These are phyloP conservation scores for Fusarium ambrosium DNA, from an alignment of 2,329 filamentous ascomycete species.

Conservation along the genomic window DNA sequence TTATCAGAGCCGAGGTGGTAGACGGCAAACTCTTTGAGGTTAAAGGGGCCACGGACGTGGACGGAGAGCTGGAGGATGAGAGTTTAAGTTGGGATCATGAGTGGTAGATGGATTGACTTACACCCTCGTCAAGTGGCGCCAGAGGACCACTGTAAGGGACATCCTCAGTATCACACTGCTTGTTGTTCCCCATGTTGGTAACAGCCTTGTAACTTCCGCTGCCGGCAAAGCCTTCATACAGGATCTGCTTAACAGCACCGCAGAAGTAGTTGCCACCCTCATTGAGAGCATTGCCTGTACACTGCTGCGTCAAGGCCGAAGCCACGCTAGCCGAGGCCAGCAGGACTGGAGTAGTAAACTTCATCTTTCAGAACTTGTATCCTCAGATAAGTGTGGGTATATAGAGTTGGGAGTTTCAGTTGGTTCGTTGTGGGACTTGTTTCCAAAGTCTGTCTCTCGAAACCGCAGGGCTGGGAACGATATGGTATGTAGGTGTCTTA, in stretches of 20 bases:
- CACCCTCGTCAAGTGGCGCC: conserved; percentile 78
- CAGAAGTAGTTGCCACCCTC: conserved; percentile 76
- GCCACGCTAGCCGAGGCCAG: conserved; percentile 49
- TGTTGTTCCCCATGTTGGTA: conserved; percentile 68
- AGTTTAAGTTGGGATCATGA: background rate
- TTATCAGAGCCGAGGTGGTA: conserved; percentile 67
- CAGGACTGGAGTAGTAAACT: conserved; percentile 44
- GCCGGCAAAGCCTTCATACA: conserved; percentile 73
- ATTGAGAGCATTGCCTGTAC: conserved; percentile 51
- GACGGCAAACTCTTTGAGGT: conserved; percentile 76
- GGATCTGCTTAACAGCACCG: conserved; percentile 73
- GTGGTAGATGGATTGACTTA: conserved; percentile 55
- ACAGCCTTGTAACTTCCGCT: conserved; percentile 75
- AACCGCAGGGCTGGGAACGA: conserved; percentile 4
- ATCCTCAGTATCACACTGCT: conserved; percentile 66
- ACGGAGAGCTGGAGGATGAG: conserved; percentile 71
- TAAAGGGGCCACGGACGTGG: conserved; percentile 78
- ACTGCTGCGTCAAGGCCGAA: conserved; percentile 52
- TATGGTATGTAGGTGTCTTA: conserved; percentile 22
- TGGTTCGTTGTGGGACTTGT: conserved; percentile 11
- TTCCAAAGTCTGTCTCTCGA: background rate
- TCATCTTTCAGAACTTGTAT: conserved; percentile 46
- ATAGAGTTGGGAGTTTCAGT: background rate
- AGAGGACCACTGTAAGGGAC: conserved; percentile 71
- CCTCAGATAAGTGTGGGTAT: background rate